Base-by-base conservation (phyloP, 2,329 filamentous ascomycete genomes). In the Raffaelea albimanens region DNA sequence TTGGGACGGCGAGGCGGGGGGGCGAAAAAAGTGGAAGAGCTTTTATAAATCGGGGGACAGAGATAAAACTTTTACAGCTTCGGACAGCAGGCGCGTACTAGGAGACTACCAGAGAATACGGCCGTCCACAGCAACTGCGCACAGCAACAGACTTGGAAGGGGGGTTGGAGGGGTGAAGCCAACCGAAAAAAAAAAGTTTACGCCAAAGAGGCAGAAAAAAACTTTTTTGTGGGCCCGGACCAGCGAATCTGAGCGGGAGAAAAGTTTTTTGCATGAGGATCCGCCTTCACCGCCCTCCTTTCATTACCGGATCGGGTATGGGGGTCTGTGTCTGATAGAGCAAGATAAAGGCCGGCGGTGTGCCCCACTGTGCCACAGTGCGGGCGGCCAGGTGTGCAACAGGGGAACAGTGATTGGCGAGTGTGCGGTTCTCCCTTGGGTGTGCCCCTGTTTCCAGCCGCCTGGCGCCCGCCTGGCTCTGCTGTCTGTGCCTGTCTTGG, bases 221-320 rank as follows among this genome's bases (percentile, higher is more conserved):
- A 53, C 53, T 55, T 56, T 56, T 49, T 49, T 31, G 47, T 53
- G 53, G 54, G 40, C 1, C 52, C 36, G 20, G 3, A 34, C 43
- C 33, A 42, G 29, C 23, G 44, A 46, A 31, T 40, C 25, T 42
- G n/a, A 19, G 38, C 45, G 31, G 49, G 47, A 51, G 49, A 50
- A 43, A 43, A 48, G 43, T 36, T 45, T 52, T 51, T 47, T 51
- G 53, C 50, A 49, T 48, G 21, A 46, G 29, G 40, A 45, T 48
- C 44, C 45, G 45, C 40, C 47, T n/a, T 53, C 51, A 52, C 54
- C 54, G 52, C 52, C 52, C 51, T 53, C 45, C 33, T 23, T n/a
- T 21, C 34, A 31, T 47, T 56, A 29, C 52, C 53, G 40, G 22
- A 52, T 46, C 5, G 13, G 43, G 52, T 2, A 43, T 52, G 44